Evolutionary conservation across 2,329 filamentous ascomycete genomes (phyloP), one percentile per base, ranked within the genome.

Genomic region (Thelonectria rubi): DNA sequence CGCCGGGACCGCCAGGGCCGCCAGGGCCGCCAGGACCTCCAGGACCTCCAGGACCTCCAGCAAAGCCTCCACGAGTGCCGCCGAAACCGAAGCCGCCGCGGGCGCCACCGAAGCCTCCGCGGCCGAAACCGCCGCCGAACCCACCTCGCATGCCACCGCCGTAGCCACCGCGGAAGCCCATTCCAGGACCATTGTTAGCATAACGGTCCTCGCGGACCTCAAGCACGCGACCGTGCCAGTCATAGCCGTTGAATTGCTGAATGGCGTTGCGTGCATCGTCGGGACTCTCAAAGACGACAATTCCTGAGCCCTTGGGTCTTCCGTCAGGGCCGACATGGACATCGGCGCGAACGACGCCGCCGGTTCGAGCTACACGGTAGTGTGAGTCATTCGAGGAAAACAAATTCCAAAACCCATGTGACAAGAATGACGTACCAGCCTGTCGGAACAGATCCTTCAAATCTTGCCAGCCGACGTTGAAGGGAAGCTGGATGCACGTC

Each of bases 381-480:
- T 9, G 53, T 68, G 51, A 66, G 67, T 37, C 55, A 37, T 37
- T 30, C 48, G 7, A 24, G 32, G 20, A 18, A 45, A 11, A 43
- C 52, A 45, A 45, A 43, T 51, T 60, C 45, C 15, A 21, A 40
- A 17, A 14, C 3, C 34, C 15, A 45, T 18, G 18, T 12, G 37
- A n/a, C 3, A 10, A 51, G 11, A 12, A 49, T 45, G 52, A 84
- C 93, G 86, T 85, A 97, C 94, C 92, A 81, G 95, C 94, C 86
- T 97, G 94, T 75, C 95, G 92, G 86, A 99, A 99, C 69, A 99
- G 86, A 79, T 99, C 95, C 82, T 99, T 99, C 71, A 99, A 83
- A 79, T 99, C 95, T 81, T 99, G 95, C 95, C 95, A 99, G 77
- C 95, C 95, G 72, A 97, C 92, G 68, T 93, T 97, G 82, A 94